phyloP scores from a whole-genome alignment of 495 filamentous ascomycete genomes.

The Gamarada debralockiae region DNA sequence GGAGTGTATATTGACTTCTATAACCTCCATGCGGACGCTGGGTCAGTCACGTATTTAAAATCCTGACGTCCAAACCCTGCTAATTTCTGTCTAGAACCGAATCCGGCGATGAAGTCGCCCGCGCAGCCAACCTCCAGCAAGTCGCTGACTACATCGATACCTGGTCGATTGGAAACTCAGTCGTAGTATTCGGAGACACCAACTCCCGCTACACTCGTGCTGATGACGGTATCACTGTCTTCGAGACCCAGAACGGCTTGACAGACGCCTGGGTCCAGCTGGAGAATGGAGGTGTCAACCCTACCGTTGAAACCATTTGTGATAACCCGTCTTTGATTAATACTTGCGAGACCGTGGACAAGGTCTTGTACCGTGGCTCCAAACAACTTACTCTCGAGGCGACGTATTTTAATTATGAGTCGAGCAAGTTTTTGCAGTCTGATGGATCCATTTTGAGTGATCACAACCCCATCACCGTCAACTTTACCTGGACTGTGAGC shows the following conservation, averaged over 20 bases:
- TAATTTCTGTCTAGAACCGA: conserved; percentile 28
- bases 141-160: conserved; percentile 48
- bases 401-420: too few species aligned
- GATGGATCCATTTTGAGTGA: too few species aligned
- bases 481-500: too few species aligned
- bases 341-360: conserved; percentile 60
- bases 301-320: conserved; percentile 41
- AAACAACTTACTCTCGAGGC: too few species aligned
- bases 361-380: conserved; percentile 54
- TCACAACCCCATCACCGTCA: too few species aligned
- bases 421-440: too few species aligned
- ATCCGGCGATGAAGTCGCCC: conserved; percentile 40
- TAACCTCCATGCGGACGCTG: conserved; percentile 61
- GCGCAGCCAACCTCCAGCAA: conserved; percentile 52
- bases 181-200: conserved; percentile 55
- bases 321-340: conserved; percentile 43
- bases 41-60: conserved; percentile 23
- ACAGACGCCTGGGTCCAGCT: conserved; percentile 52
- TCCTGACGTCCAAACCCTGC: background rate
- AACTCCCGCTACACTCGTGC: conserved; percentile 55
- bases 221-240: conserved; percentile 44
- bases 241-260: conserved; percentile 40
- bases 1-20: too few species aligned
- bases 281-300: conserved; percentile 37
- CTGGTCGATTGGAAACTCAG: conserved; percentile 51